Percentiles rank a stretch among this genome's conserved stretches.
These are phyloP conservation scores for Misopates orontium DNA, from an alignment of 257 asterid species.

Conservation along the genomic window DNA sequence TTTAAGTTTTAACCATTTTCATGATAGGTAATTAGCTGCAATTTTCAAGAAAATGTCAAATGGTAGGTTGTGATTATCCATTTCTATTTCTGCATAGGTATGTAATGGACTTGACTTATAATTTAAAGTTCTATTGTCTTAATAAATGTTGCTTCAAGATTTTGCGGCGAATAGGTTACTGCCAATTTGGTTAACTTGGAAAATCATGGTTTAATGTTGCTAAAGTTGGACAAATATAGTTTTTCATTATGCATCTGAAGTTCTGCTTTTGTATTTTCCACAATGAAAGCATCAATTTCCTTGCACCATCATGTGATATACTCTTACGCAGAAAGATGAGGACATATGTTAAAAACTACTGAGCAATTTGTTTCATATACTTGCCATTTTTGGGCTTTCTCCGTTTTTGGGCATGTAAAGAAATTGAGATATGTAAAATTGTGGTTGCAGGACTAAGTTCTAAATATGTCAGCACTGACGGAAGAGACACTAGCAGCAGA, in stretches of 20 bases:
- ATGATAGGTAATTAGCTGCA: background rate
- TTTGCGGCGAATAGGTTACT: too few species aligned
- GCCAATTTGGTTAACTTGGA: conserved; percentile 5
- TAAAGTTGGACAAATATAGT: too few species aligned
- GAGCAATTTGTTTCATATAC: background rate
- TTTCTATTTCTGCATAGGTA: too few species aligned
- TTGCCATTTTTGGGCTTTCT: background rate
- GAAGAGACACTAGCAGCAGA: conserved; percentile 47
- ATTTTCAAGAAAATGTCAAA: background rate
- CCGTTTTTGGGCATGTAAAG: background rate
- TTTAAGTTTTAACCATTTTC: background rate
- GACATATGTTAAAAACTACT: background rate
- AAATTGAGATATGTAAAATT: background rate
- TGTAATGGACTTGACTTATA: background rate
- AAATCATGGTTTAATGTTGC: background rate
- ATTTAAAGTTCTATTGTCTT: too few species aligned
- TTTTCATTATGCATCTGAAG: background rate
- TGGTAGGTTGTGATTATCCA: background rate
- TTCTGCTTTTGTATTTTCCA: too few species aligned
- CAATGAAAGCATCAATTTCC: too few species aligned
- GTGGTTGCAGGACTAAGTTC: conserved; percentile 40
- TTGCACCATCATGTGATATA: too few species aligned
- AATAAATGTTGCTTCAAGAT: too few species aligned
- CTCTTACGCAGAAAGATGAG: background rate
- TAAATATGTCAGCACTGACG: conserved; percentile 36